A percentile compares a stretch with the other conserved stretches of the same genome.
phyloP scores from a whole-genome alignment of 139 green algal species.

The Tetratostichococcus sp. region DNA sequence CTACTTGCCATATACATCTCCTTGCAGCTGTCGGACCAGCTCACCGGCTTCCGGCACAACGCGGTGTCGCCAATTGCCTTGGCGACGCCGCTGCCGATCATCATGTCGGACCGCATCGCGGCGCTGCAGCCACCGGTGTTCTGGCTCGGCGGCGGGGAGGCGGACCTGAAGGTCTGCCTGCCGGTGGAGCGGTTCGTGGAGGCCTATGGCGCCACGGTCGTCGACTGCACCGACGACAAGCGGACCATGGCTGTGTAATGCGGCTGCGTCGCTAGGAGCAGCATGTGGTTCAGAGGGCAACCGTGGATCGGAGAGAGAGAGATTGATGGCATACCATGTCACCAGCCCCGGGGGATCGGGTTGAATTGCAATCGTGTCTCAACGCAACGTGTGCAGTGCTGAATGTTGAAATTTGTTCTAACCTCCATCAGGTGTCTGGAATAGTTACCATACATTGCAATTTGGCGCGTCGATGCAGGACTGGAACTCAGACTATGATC shows the following conservation, averaged over 20 bases:
- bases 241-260: neutral
- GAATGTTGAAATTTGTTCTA: no score
- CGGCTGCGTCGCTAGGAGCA: no score
- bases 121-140: conserved; percentile 56
- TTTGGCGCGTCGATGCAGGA: no score
- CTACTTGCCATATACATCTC: no score
- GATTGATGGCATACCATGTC: no score
- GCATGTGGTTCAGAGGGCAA: no score
- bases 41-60: conserved; percentile 78
- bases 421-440: no score
- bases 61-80: conserved; percentile 78
- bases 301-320: no score
- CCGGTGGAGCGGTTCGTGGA: conserved; percentile 49
- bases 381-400: no score
- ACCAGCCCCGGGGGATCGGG: no score
- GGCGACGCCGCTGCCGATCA: conserved; percentile 61
- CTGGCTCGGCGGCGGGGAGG: conserved; percentile 82
- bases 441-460: neutral
- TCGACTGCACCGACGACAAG: conserved; percentile 56
- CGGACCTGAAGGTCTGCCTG: conserved; percentile 77
- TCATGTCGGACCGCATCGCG: conserved; percentile 66
- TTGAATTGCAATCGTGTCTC: no score
- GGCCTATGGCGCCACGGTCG: conserved; percentile 49
- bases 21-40: conserved; percentile 9
- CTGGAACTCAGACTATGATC: no score